Conservation (phyloP, 352 stramenopile species). For the Globisporangium cederbergense region DNA sequence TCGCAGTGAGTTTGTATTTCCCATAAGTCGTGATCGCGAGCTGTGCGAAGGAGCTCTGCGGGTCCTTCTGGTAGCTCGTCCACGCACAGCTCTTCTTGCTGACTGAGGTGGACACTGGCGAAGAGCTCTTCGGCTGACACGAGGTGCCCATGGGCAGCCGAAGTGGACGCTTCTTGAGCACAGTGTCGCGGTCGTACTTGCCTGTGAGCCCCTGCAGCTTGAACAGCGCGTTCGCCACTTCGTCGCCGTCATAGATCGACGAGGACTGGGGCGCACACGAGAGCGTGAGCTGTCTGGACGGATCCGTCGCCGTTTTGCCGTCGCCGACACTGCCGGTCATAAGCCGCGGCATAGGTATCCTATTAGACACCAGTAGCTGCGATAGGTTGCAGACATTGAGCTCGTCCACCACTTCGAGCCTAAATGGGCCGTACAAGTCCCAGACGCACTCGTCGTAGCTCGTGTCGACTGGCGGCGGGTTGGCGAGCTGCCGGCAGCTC, state of each 20-base stretch:
- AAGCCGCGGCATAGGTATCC: constrained; percentile 10
- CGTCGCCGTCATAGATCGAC: constrained; percentile 14
- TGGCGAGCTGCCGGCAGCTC: constrained; percentile 11
- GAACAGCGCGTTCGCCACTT: constrained; percentile 8
- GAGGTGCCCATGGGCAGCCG: neutral
- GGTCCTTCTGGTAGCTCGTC: constrained; percentile 8
- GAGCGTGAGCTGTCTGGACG: constrained; percentile 8
- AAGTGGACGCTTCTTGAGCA: constrained; percentile 12
- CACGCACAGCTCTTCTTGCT: constrained; percentile 2
- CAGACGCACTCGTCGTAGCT: constrained; percentile 15
- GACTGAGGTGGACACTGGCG: neutral
- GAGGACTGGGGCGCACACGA: neutral
- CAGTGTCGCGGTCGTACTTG: constrained; percentile 10
- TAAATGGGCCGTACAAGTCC: constrained; percentile 14
- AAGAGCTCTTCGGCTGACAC: neutral
- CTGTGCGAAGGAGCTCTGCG: neutral
- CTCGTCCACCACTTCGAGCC: constrained; percentile 16
- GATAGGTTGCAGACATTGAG: constrained; percentile 11
- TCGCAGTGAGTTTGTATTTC: constrained; percentile 46
- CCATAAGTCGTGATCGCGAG: constrained; percentile 24
- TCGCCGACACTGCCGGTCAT: constrained; percentile 8
- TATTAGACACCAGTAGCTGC: neutral
- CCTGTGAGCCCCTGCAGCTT: neutral
- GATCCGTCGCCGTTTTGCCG: neutral
- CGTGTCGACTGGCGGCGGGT: neutral